Percentiles rank a stretch among this genome's conserved stretches.
Conservation (phyloP, 805 yeast genomes). For the baker's yeast (Saccharomyces cerevisiae) region DNA sequence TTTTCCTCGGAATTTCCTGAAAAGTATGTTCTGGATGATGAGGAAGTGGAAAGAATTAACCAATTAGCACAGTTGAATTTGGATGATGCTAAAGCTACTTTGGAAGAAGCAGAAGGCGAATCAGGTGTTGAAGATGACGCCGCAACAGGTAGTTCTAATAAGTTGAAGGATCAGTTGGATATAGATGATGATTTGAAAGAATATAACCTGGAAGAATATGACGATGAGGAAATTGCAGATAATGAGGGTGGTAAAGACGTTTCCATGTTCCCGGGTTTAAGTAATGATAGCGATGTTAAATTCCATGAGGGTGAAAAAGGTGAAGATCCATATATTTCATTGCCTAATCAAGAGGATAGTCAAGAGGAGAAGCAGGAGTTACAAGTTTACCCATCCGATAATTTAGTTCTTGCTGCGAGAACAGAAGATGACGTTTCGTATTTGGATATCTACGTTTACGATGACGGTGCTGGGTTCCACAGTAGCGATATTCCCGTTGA, state of each 20-base stretch:
- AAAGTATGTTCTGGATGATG: constrained; percentile 80
- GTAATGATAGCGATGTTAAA: constrained; percentile 43
- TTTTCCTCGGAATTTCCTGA: constrained; percentile 89
- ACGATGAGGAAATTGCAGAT: constrained; percentile 51
- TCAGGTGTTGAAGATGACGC: constrained; percentile 25
- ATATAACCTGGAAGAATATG: constrained; percentile 79
- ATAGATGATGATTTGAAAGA: constrained; percentile 81
- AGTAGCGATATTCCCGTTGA: constrained; percentile 58
- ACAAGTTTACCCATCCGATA: constrained; percentile 85
- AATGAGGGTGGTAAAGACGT: constrained; percentile 51
- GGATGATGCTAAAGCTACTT: constrained; percentile 62
- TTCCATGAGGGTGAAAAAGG: constrained; percentile 44
- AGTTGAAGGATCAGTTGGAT: constrained; percentile 46
- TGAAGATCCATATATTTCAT: constrained; percentile 37
- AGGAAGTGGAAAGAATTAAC: constrained; percentile 83
- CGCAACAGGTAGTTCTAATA: constrained; percentile 11
- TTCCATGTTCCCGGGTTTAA: constrained; percentile 64
- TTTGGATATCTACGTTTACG: constrained; percentile 88
- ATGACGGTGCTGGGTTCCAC: constrained; percentile 85
- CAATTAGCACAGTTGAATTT: constrained; percentile 78
- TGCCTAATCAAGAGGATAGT: constrained; percentile 44
- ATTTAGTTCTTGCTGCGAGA: constrained; percentile 80
- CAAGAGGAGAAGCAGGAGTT: constrained; percentile 76
- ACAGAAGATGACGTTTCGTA: constrained; percentile 93
- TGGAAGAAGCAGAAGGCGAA: constrained; percentile 39